A percentile compares a stretch with the other conserved stretches of the same genome.
These are phyloP conservation scores for Saccharomyces hybrid DNA, from an alignment of 1,139 yeast species.

Conservation along the genomic window DNA sequence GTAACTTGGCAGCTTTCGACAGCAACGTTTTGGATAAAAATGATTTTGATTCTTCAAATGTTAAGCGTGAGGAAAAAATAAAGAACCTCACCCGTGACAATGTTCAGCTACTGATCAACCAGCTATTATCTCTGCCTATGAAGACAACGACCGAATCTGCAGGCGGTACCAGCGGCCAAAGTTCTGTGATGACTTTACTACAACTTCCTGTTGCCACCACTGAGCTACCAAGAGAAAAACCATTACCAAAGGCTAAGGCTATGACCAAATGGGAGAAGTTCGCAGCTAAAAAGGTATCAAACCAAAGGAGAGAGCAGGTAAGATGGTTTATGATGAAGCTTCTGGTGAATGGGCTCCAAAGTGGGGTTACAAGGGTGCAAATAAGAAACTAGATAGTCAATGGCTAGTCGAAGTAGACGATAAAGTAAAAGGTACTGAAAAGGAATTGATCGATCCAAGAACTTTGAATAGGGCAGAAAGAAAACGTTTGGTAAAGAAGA, in stretches of 20 bases:
- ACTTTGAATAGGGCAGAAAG: slow-evolving; percentile 72
- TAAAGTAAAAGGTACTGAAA: slow-evolving; percentile 51
- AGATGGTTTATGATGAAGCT: slow-evolving; percentile 83
- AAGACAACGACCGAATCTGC: slow-evolving; percentile 74
- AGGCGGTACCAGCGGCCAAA: slow-evolving; percentile 49
- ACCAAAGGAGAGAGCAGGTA: slow-evolving; percentile 84
- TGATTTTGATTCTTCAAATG: slow-evolving; percentile 43
- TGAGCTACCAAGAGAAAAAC: slow-evolving; percentile 86
- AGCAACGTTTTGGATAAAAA: slow-evolving; percentile 68
- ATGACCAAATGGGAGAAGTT: slow-evolving; percentile 95
- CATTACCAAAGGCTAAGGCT: slow-evolving; percentile 86
- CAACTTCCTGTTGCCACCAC: slow-evolving; percentile 81
- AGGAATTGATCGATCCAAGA: slow-evolving; percentile 83
- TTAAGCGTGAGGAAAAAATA: slow-evolving; percentile 57
- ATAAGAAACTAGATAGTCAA: slow-evolving; percentile 78
- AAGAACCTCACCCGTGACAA: slow-evolving; percentile 78
- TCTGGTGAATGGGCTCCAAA: slow-evolving; percentile 93
- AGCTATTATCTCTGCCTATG: slow-evolving; percentile 79
- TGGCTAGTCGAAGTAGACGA: slow-evolving; percentile 96
- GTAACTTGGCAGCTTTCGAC: slow-evolving; percentile 81
- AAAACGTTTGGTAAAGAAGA: slow-evolving; percentile 77
- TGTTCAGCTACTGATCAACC: slow-evolving; percentile 83
- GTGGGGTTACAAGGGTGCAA: slow-evolving; percentile 96
- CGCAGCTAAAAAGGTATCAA: slow-evolving; percentile 89
- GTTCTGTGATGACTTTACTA: slow-evolving; percentile 73